These are phyloP conservation scores for Taiozyma sp. DNA, from an alignment of 1,139 yeast genomes.

Conservation along the genomic window DNA sequence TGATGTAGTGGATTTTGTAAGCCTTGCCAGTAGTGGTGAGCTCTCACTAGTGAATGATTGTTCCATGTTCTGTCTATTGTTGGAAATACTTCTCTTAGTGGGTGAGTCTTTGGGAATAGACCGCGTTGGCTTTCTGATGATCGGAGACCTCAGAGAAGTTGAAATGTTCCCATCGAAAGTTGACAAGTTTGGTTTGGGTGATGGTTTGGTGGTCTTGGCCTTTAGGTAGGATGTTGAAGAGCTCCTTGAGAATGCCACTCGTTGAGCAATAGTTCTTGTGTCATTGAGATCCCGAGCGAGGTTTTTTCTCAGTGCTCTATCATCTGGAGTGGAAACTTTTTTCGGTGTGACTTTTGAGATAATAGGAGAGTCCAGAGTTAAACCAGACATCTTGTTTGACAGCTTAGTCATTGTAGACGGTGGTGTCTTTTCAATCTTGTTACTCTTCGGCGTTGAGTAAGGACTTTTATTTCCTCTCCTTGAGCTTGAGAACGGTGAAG, in stretches of 20 bases:
- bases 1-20: slow-evolving; percentile 21
- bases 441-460: slow-evolving; percentile 1
- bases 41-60: slow-evolving; percentile 5
- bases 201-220: background rate
- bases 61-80: background rate
- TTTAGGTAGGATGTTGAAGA: background rate
- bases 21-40: slow-evolving; percentile 17
- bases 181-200: background rate
- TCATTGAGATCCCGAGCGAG: background rate
- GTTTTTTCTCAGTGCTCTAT: background rate
- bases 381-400: slow-evolving; percentile 5
- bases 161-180: background rate
- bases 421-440: slow-evolving; percentile 2
- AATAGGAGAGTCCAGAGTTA: slow-evolving; percentile 4
- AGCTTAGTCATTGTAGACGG: slow-evolving; percentile 14
- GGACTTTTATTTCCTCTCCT: background rate
- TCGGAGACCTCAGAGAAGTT: background rate
- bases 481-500: background rate
- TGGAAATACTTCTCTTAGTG: slow-evolving; percentile 3
- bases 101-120: slow-evolving; percentile 1
- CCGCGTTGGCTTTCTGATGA: background rate
- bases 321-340: background rate
- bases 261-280: background rate
- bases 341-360: background rate
- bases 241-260: background rate